Percentiles rank a stretch among this genome's conserved stretches.
Evolutionary conservation across 225 moss, liverwort and hornwort species (phyloP).

Genomic region (Marchantia paleacea): DNA sequence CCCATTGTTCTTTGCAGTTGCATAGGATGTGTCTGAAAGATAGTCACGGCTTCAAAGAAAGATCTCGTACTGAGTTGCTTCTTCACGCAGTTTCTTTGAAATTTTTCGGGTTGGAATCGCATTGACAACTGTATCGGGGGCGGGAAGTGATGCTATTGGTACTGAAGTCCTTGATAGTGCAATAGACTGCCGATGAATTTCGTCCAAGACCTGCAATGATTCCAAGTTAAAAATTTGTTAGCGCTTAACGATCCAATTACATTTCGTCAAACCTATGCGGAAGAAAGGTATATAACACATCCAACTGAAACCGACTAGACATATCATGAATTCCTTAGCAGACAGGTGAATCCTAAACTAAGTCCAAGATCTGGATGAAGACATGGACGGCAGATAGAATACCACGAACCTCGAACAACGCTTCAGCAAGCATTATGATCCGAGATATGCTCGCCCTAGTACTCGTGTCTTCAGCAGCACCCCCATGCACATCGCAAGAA

Average conservation of each 20-base stretch:
- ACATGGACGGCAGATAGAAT: neutral
- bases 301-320: neutral
- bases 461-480: conserved; percentile 62
- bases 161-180: conserved; percentile 75
- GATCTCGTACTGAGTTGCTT: conserved; percentile 62
- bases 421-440: conserved; percentile 96
- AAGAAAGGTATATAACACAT: too few species aligned
- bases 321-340: neutral
- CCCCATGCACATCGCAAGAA: conserved; percentile 69
- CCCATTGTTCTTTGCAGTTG: too few species aligned
- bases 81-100: conserved; percentile 55
- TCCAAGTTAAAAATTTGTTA: neutral
- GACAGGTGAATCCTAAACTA: too few species aligned
- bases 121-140: conserved; percentile 70
- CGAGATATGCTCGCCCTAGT: conserved; percentile 92
- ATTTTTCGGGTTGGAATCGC: conserved; percentile 75
- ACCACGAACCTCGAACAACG: conserved; percentile 74
- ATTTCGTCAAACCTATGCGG: too few species aligned
- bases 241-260: neutral
- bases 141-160: conserved; percentile 74
- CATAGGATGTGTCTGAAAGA: neutral
- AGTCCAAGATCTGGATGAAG: too few species aligned
- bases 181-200: conserved; percentile 88
- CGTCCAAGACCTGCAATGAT: conserved; percentile 73
- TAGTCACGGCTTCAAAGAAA: neutral